Evolutionary conservation across 345 rosid species (phyloP), one percentile per base, ranked within the genome.

Genomic region (Rhizophora apiculata): DNA sequence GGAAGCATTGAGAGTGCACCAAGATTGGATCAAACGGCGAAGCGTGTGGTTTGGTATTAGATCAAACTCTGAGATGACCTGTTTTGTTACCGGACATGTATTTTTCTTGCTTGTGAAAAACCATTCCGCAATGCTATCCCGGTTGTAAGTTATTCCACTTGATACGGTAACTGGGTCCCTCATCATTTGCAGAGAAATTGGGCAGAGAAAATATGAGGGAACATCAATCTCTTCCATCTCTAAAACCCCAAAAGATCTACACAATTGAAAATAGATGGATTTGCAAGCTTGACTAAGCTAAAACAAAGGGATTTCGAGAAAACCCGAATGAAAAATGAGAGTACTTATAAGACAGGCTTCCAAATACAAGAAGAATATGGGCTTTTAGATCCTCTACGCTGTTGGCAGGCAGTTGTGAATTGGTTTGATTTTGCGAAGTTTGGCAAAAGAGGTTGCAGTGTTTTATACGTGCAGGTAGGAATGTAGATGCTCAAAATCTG

Each of bases 1-100:
- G 0, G 93, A 86, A 32, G 96, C 97, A 54, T 94, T 89, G 58
- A 94, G 68, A 9, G 86, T 88, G 72, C 98, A 94, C 98, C 98
- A 94, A 13, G 97, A 85, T 72, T 94, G 98, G 63, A 94, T 85
- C 52, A 94, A 76, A 9, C 98, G 87, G 9, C 94, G 90, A 26
- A 94, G 85, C 56, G 93, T 94, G 74, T 89, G 90, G 78, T 93
- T 93, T 3, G 98, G 98, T 0, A 94, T 93, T 11, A 89, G 79
- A 5, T 93, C 98, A 21, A 74, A 65, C 32, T 79, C 83, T 6
- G 77, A 60, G 1, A 94, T 63, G 62, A 74, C 80, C 64, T 85
- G 96, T 71, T 88, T 94, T 8, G 98, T 91, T 54, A 89, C 84
- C 0, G 96, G 93, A 67, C 96, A 90, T 2, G 82, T 76, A 19